phyloP scores from a whole-genome alignment of 2,329 filamentous ascomycete species.

The Lasiodiplodia hormozganensis region DNA sequence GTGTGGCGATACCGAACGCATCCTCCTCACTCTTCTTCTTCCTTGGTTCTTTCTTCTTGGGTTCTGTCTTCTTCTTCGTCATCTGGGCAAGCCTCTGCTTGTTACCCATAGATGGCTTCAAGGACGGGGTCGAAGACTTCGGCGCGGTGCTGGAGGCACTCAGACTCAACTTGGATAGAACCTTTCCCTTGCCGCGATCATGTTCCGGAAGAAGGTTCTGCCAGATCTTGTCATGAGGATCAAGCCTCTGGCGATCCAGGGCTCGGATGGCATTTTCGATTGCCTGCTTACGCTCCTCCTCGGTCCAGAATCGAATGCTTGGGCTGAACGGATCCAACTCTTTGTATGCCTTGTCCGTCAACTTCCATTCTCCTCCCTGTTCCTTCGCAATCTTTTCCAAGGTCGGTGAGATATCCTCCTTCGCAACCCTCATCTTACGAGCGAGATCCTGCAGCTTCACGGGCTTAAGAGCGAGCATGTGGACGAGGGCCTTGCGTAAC shows the following conservation, averaged over 20 bases:
- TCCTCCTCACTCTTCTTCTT: slow-evolving; percentile 55
- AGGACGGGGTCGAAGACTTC: slow-evolving; percentile 25
- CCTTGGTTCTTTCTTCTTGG: slow-evolving; percentile 57
- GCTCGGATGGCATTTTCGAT: slow-evolving; percentile 69
- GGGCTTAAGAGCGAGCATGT: slow-evolving; percentile 63
- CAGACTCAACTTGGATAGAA: slow-evolving; percentile 64
- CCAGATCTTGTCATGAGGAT: slow-evolving; percentile 67
- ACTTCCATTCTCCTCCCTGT: slow-evolving; percentile 31
- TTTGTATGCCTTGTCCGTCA: slow-evolving; percentile 66
- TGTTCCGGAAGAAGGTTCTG: slow-evolving; percentile 66
- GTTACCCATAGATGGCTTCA: slow-evolving; percentile 10
- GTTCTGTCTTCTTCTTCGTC: slow-evolving; percentile 49
- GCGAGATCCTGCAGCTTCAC: slow-evolving; percentile 56
- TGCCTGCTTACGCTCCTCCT: slow-evolving; percentile 64
- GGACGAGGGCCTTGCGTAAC: slow-evolving; percentile 49
- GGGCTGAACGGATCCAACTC: slow-evolving; percentile 66
- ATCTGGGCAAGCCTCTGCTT: slow-evolving; percentile 36
- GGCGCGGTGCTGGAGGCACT: slow-evolving; percentile 42
- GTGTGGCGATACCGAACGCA: slow-evolving; percentile 45
- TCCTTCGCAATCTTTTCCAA: slow-evolving; percentile 35
- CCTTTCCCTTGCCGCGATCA: slow-evolving; percentile 67
- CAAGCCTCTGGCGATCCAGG: slow-evolving; percentile 67
- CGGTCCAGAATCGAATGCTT: slow-evolving; percentile 62
- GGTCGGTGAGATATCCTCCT: slow-evolving; percentile 56
- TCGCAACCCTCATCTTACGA: slow-evolving; percentile 55